Conservation (phyloP, 352 stramenopile genomes). For the Phytophthora agathidicida region DNA sequence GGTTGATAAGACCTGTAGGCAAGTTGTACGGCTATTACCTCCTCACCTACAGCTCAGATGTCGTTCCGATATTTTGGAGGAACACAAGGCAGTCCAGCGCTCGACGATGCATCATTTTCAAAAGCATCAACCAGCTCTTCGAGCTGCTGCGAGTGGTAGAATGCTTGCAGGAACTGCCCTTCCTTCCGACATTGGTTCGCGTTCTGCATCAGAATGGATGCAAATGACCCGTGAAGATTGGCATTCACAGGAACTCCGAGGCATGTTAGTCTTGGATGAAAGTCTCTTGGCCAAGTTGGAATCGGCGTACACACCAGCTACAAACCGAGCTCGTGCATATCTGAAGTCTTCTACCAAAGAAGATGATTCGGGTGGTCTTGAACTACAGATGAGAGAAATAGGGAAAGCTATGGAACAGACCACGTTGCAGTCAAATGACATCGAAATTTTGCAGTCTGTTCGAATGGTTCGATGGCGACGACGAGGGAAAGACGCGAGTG, state of each 20-base stretch:
- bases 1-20: background rate
- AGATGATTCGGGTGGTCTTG: slow-evolving; percentile 1
- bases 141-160: slow-evolving; percentile 15
- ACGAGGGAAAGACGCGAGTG: slow-evolving; percentile 10
- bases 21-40: background rate
- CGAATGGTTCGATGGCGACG: slow-evolving; percentile 26
- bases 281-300: slow-evolving; percentile 40
- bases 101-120: slow-evolving; percentile 36
- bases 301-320: slow-evolving; percentile 24
- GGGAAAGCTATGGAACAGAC: slow-evolving; percentile 31
- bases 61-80: slow-evolving; percentile 9
- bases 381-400: slow-evolving; percentile 41
- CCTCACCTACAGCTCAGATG: background rate
- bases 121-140: slow-evolving; percentile 49
- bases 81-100: slow-evolving; percentile 2
- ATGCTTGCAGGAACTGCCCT: slow-evolving; percentile 9
- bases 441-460: slow-evolving; percentile 20
- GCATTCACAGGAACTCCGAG: slow-evolving; percentile 42
- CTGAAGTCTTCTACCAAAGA: background rate
- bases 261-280: slow-evolving; percentile 48
- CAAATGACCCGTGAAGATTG: slow-evolving; percentile 62
- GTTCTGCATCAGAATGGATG: slow-evolving; percentile 48
- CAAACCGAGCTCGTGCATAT: slow-evolving; percentile 22
- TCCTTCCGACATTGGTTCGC: background rate
- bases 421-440: slow-evolving; percentile 1